These are phyloP conservation scores for Verticillium dahliae DNA, from an alignment of 2,329 filamentous ascomycete species.

Conservation along the genomic window DNA sequence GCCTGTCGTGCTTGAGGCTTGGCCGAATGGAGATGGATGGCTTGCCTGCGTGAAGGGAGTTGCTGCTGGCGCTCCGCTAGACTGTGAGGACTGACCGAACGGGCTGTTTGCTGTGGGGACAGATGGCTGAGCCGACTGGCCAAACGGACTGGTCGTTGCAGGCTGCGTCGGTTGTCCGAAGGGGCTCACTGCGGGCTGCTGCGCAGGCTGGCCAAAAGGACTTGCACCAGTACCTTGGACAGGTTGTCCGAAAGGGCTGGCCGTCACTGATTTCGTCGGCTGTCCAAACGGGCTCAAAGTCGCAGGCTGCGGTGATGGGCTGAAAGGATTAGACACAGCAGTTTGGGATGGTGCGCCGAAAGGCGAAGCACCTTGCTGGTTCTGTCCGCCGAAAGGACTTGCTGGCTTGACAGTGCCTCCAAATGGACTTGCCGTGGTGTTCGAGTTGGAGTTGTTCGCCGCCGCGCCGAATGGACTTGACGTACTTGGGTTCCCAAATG, in stretches of 20 bases:
- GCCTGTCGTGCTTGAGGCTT: constrained; percentile 7
- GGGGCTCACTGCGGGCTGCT: constrained; percentile 13
- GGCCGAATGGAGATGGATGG: constrained; percentile 17
- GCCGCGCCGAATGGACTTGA: constrained; percentile 16
- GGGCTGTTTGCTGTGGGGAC: constrained; percentile 2
- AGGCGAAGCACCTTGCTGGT: constrained; percentile 2
- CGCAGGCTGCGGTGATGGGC: constrained; percentile 6
- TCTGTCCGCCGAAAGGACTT: background rate
- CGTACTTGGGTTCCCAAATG: constrained; percentile 21
- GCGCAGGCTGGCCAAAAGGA: constrained; percentile 10
- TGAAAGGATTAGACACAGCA: constrained; percentile 12
- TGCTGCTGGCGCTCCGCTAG: constrained; percentile 4
- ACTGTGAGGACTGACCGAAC: constrained; percentile 13
- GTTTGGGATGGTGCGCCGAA: constrained; percentile 12
- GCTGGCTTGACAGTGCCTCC: background rate
- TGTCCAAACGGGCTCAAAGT: constrained; percentile 5
- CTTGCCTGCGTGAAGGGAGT: constrained; percentile 25
- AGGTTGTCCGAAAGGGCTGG: constrained; percentile 19
- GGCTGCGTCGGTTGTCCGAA: constrained; percentile 12
- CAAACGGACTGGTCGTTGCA: constrained; percentile 12
- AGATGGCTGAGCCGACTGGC: constrained; percentile 5
- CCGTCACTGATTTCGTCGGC: constrained; percentile 7
- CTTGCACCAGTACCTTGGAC: constrained; percentile 3
- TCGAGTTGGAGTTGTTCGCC: constrained; percentile 2
- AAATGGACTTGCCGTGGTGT: constrained; percentile 5